Base-by-base conservation (phyloP, 768 basidiomycete species). In the Phaeotremella skinneri region DNA sequence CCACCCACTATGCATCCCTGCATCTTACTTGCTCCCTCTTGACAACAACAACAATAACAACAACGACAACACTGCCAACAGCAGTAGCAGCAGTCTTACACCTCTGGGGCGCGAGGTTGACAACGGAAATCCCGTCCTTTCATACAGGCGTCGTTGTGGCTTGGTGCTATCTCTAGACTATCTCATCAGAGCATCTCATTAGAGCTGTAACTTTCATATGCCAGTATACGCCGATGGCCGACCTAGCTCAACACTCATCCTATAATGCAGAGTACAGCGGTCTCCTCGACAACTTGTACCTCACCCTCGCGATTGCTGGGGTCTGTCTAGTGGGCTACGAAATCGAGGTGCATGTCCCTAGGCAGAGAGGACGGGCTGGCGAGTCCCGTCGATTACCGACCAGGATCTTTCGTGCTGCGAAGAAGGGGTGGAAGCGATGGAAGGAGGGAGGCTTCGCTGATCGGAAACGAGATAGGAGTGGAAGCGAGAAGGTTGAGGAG, bases 221-320 rank as follows among this genome's bases (percentile, higher is more conserved):
- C n/a, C n/a, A n/a, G 9, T 39, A 20, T 11, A 9, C 16, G 2
- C 27, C 57, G 41, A 76, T 76, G 75, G 69, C 75, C 54, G 73
- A 75, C 58, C 54, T 76, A 39, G 52, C 61, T 0, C 62, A 67
- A 34, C 70, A 68, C 43, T 59, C 56, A 2, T 66, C 62, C 20
- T 77, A 73, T 63, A 72, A 67, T 16, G 74, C 69, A 13, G 61
- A 59, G 3, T 77, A 75, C 59, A 74, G 72, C 23, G 76, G 76
- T 60, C 70, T 77, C 7, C 66, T 75, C 52, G 61, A 70, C 42
- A 74, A 72, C 39, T 65, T 75, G 26, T 77, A 62, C 45, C 55
- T 75, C 43, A 73, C 73, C 1, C 50, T 74, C 13, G 74, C 64
- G n/a, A 66, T 75, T 34, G 76, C 72, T 2, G 76, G 72, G 6